Base-by-base conservation (phyloP, 192 early-diverging fungal genomes). In the Coemansia sp. region DNA sequence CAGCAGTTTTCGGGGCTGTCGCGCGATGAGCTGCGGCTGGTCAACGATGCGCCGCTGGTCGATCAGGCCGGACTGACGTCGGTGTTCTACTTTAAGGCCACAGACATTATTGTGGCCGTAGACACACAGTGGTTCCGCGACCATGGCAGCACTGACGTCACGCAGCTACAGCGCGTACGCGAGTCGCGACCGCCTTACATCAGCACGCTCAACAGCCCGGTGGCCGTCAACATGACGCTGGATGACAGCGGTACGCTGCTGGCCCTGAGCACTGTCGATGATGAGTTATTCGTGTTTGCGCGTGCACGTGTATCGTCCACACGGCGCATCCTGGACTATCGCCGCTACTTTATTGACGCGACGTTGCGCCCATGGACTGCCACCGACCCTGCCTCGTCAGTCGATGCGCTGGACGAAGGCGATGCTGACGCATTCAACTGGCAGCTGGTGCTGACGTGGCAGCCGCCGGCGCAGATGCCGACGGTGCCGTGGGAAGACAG, bases 141-240 rank as follows among this genome's bases (percentile, higher is more conserved):
- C 68, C 64, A 67, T 28, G 77, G 72, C 37, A 74, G 77, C 65
- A 19, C 50, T 19, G 69, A 71, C 42, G 68, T 80, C 44, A 67
- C 71, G 22, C 77, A 80, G 68, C 65, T 80, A 17, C 77, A 80
- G 68, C 71, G 77, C 20, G 70, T 80, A 49, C 77, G 77, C 44
- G 77, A 80, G 62, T 80, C 77, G 54, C 77, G 77, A n/a, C 77
- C 70, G 15, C 77, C 77, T 8, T 80, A 80, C 42, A 72, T 80
- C 46, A 80, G 77, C 71, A 80, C 77, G n/a, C 65, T 80, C 11
- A 80, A 80, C 68, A 74, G 71, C 60, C 77, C 77, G 2, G 77
- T 80, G 2, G 77, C 77, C 0, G 71, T 80, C 17, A 80, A 80
- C 47, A 71, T 80, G 71, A 80, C 77, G 14, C 71, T 80, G 36